Evolutionary conservation across 2,329 filamentous ascomycete species (phyloP).

Genomic region (Monosporascus sp.): DNA sequence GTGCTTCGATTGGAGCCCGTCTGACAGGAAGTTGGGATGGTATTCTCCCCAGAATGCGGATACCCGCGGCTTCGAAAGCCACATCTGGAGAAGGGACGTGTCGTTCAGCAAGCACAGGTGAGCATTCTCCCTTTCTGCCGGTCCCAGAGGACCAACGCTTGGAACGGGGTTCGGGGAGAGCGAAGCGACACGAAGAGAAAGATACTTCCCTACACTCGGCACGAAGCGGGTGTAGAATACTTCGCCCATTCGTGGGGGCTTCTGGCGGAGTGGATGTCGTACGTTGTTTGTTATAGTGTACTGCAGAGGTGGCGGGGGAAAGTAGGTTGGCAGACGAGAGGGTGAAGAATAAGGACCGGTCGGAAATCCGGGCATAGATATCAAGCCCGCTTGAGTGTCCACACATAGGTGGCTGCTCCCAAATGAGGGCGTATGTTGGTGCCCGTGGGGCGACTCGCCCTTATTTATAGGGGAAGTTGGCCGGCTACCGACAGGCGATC

Average conservation of each 20-base stretch:
- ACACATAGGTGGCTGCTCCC: conserved; percentile 33
- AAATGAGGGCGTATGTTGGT: conserved; percentile 8
- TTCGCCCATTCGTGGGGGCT: conserved; percentile 85
- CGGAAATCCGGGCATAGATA: conserved; percentile 34
- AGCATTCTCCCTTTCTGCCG: conserved; percentile 32
- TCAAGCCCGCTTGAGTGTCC: conserved; percentile 29
- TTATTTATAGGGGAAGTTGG: conserved; percentile 45
- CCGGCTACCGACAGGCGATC: conserved; percentile 49
- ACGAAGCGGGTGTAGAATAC: conserved; percentile 87
- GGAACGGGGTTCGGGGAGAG: conserved; percentile 58
- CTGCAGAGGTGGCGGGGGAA: conserved; percentile 75
- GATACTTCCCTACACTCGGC: conserved; percentile 74
- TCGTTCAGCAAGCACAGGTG: conserved; percentile 47
- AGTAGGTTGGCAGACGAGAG: conserved; percentile 87
- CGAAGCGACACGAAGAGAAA: conserved; percentile 84
- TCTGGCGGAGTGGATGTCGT: conserved; percentile 81
- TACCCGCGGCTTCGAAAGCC: conserved; percentile 86
- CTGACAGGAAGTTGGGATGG: conserved; percentile 61
- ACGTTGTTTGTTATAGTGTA: conserved; percentile 75
- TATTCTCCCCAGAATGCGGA: conserved; percentile 76
- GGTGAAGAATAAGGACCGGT: conserved; percentile 72
- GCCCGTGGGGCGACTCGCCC: conserved; percentile 21
- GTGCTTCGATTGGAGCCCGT: conserved; percentile 61
- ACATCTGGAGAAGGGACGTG: conserved; percentile 64
- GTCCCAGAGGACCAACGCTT: conserved; percentile 55